Conservation (phyloP, 371 early-diverging fungal species). For the Lichtheimia hyalospora region DNA sequence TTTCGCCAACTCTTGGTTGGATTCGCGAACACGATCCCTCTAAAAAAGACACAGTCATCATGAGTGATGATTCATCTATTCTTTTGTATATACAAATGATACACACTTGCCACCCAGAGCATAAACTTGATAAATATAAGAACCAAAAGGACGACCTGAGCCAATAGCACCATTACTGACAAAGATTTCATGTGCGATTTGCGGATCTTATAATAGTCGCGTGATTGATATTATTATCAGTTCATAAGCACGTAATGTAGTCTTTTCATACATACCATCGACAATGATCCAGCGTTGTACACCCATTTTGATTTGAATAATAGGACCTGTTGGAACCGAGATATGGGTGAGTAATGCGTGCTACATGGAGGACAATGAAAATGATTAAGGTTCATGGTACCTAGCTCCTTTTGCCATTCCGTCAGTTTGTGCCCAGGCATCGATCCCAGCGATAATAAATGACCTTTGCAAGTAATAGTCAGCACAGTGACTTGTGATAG, state of each 20-base stretch:
- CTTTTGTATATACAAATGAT: not conserved
- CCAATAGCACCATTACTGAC: slow-evolving; percentile 12
- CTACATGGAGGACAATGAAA: not conserved
- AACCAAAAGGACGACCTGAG: slow-evolving; percentile 12
- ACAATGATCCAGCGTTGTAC: slow-evolving; percentile 21
- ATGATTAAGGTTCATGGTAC: not conserved
- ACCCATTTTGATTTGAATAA: slow-evolving; percentile 22
- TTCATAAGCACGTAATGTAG: not conserved
- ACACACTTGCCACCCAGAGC: slow-evolving; percentile 18
- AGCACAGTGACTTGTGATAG: not conserved
- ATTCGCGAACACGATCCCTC: slow-evolving; percentile 14
- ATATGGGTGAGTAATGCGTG: not conserved
- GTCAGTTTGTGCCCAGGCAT: slow-evolving; percentile 5
- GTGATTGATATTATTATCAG: not conserved
- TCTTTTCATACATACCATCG: not conserved
- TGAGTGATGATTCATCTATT: not conserved
- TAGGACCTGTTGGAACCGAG: slow-evolving; percentile 9
- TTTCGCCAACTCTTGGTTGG: slow-evolving; percentile 13
- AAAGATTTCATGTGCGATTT: slow-evolving; percentile 24
- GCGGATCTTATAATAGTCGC: slow-evolving; percentile 7
- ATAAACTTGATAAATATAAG: slow-evolving; percentile 10
- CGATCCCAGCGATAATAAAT: slow-evolving; percentile 10
- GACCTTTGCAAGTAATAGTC: not conserved
- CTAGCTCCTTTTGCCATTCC: slow-evolving; percentile 11
- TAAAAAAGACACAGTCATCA: not conserved